Conservation (phyloP, 306 rosid species). For the Vigna hirtella region DNA sequence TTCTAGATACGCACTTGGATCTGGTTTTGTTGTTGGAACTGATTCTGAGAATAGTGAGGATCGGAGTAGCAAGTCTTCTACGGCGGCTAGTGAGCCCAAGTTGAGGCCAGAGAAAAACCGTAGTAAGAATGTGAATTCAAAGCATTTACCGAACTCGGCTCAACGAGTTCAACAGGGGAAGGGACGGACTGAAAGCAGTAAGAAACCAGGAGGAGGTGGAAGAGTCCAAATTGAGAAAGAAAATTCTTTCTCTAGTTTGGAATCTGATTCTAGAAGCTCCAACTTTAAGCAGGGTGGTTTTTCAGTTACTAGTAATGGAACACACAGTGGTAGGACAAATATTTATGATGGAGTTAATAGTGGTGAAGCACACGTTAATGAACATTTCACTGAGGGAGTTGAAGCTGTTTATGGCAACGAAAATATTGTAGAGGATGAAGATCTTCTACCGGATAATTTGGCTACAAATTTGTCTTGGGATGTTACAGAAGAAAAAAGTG, state of each 20-base stretch:
- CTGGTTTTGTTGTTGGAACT: slow-evolving; percentile 71
- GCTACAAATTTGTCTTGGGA: slow-evolving; percentile 60
- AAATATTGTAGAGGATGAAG: slow-evolving; percentile 61
- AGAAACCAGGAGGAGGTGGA: slow-evolving; percentile 78
- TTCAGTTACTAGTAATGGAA: slow-evolving; percentile 64
- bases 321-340: slow-evolving; percentile 58
- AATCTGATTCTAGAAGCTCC: slow-evolving; percentile 96
- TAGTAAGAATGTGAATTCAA: slow-evolving; percentile 50
- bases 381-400: slow-evolving; percentile 60
- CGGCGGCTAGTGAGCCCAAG: slow-evolving; percentile 86
- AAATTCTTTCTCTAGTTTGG: slow-evolving; percentile 80
- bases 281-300: slow-evolving; percentile 59
- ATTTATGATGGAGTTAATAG: slow-evolving; percentile 61
- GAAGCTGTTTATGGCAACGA: slow-evolving; percentile 62
- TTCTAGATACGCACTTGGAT: slow-evolving; percentile 69
- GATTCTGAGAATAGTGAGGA: slow-evolving; percentile 94
- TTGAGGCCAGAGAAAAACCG: slow-evolving; percentile 60
- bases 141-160: slow-evolving; percentile 55
- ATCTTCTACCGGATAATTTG: slow-evolving; percentile 55
- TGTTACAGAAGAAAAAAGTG: slow-evolving; percentile 60
- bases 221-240: slow-evolving; percentile 68
- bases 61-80: slow-evolving; percentile 85
- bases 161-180: slow-evolving; percentile 63
- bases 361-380: slow-evolving; percentile 64
- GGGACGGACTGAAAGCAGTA: slow-evolving; percentile 64